phyloP scores from a whole-genome alignment of 1,284 basidiomycete species.

The Tetrapyrgos nigripes region DNA sequence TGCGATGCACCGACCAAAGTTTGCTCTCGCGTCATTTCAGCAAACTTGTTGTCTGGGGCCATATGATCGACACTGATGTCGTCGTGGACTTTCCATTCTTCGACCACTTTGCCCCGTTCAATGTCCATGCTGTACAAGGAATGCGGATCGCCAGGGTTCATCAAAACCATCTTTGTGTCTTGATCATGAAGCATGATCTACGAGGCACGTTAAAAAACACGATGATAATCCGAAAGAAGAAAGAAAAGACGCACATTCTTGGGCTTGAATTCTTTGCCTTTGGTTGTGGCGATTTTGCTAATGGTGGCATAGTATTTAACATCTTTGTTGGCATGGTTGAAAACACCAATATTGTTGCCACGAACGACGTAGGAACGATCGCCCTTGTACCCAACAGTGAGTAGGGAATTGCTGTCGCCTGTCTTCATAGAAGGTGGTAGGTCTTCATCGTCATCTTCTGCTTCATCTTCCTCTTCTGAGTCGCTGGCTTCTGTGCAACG shows the following conservation, averaged over 20 bases:
- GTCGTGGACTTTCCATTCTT: conserved; percentile 98
- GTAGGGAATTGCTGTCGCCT: conserved; percentile 84
- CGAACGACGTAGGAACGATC: conserved; percentile 96
- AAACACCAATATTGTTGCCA: conserved; percentile 97
- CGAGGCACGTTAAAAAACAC: conserved; percentile 10
- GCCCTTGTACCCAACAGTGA: conserved; percentile 96
- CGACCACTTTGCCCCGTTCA: conserved; percentile 95
- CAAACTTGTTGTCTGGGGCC: conserved; percentile 93
- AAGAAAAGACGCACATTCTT: conserved; percentile 66
- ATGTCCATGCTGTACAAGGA: conserved; percentile 94
- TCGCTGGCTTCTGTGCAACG: conserved; percentile 50
- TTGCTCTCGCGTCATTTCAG: conserved; percentile 92
- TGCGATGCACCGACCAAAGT: conserved; percentile 93
- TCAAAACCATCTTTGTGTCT: conserved; percentile 95
- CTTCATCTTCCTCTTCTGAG: conserved; percentile 62
- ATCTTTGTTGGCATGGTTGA: conserved; percentile 77
- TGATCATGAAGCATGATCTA: conserved; percentile 99
- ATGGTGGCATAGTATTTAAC: conserved; percentile 93
- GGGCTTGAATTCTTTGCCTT: conserved; percentile 88
- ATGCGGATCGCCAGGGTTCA: conserved; percentile 86
- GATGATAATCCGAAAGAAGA: not conserved
- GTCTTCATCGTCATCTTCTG: conserved; percentile 58
- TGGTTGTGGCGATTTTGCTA: conserved; percentile 81
- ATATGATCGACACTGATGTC: conserved; percentile 88
- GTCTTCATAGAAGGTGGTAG: conserved; percentile 47